A percentile compares a stretch with the other conserved stretches of the same genome.
Evolutionary conservation across 139 green algal genomes (phyloP).

Genomic region (Closterium sp.): DNA sequence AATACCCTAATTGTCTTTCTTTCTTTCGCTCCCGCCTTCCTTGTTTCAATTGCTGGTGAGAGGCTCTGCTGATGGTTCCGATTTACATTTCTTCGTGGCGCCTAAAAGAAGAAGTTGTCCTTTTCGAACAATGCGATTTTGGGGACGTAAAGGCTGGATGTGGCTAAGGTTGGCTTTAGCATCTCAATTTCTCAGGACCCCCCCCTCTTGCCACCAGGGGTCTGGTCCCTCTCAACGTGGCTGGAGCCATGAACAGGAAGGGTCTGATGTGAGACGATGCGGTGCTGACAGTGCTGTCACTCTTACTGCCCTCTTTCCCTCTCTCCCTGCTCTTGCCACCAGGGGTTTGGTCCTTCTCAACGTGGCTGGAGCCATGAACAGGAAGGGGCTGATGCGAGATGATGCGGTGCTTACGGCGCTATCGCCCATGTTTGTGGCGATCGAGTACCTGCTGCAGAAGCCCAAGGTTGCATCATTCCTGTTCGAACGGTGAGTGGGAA

Average conservation of each 20-base stretch:
- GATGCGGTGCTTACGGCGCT: slow-evolving; percentile 73
- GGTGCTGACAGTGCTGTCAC: slow-evolving; percentile 63
- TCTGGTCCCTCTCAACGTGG: slow-evolving; percentile 79
- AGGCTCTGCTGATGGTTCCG: too few species aligned
- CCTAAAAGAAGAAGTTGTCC: too few species aligned
- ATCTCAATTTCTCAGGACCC: not conserved
- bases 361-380: slow-evolving; percentile 81
- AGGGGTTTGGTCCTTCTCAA: slow-evolving; percentile 76
- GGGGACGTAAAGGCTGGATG: too few species aligned
- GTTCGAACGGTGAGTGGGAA: slow-evolving; percentile 62
- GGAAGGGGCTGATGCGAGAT: slow-evolving; percentile 74
- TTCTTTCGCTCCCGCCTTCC: too few species aligned
- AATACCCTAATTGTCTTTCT: too few species aligned
- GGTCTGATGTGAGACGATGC: slow-evolving; percentile 70
- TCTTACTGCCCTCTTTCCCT: not conserved
- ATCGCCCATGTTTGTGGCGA: slow-evolving; percentile 70
- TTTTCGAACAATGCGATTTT: too few species aligned
- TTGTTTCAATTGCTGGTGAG: too few species aligned
- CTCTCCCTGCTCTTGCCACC: not conserved
- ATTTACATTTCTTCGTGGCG: too few species aligned
- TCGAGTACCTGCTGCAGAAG: slow-evolving; percentile 85
- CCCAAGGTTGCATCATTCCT: slow-evolving; percentile 64
- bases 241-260: slow-evolving; percentile 88
- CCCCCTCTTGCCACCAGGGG: slow-evolving; percentile 12
- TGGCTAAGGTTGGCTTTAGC: too few species aligned